Conservation (phyloP, 2,329 filamentous ascomycete species). For the Coniella lustricola region DNA sequence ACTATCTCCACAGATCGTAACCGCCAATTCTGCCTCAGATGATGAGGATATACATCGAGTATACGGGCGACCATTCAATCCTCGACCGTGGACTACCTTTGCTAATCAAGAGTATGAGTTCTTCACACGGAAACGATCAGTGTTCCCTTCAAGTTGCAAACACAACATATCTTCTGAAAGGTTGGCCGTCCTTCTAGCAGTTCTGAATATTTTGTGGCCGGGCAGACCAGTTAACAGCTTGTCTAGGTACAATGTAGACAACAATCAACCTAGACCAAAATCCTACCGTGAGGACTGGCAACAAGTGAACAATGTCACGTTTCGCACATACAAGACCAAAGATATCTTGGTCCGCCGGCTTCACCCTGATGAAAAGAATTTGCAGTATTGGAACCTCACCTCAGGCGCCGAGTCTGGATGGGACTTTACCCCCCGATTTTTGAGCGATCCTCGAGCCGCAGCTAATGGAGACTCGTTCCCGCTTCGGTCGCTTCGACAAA, state of each 20-base stretch:
- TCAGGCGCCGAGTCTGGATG: conserved; percentile 59
- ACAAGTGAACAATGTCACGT: conserved; percentile 58
- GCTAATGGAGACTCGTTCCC: conserved; percentile 57
- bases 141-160: conserved; percentile 40
- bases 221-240: not conserved
- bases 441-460: conserved; percentile 50
- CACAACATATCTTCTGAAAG: conserved; percentile 48
- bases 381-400: conserved; percentile 55
- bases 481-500: conserved; percentile 57
- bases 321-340: conserved; percentile 51
- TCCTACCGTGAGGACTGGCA: conserved; percentile 60
- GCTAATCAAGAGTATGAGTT: conserved; percentile 58
- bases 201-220: too few relatives aligned
- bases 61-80: conserved; percentile 56
- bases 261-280: conserved; percentile 61
- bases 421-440: conserved; percentile 57
- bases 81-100: conserved; percentile 55
- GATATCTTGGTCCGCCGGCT: conserved; percentile 49
- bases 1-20: conserved; percentile 63
- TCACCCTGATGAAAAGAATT: conserved; percentile 37
- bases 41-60: conserved; percentile 56
- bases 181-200: conserved; percentile 29
- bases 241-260: conserved; percentile 48
- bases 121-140: conserved; percentile 53
- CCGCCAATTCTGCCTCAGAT: conserved; percentile 60